These are phyloP conservation scores for Desmodesmus armatus DNA, from an alignment of 139 green algal genomes.

Conservation along the genomic window DNA sequence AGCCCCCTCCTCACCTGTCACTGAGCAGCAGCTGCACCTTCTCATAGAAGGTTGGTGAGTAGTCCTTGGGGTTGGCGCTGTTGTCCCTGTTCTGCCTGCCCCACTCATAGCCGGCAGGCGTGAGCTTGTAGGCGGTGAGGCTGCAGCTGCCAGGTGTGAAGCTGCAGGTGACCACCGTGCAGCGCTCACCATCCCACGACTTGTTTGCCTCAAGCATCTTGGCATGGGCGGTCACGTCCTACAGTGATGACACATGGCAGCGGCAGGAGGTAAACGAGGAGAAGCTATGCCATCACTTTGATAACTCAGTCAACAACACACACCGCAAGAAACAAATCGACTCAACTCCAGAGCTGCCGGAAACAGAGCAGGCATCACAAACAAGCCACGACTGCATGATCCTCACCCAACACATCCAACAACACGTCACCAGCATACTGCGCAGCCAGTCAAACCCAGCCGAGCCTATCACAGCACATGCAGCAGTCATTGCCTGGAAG, in stretches of 20 bases:
- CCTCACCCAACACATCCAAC: too few species aligned
- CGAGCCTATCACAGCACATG: too few species aligned
- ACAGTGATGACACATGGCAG: not conserved
- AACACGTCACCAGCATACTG: too few species aligned
- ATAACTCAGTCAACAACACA: too few species aligned
- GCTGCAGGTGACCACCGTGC: conserved; percentile 91
- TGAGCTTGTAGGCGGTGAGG: conserved; percentile 98
- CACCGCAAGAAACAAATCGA: too few species aligned
- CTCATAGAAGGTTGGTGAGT: conserved; percentile 95
- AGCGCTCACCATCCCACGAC: conserved; percentile 97
- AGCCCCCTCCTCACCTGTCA: conserved; percentile 98
- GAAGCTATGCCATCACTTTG: too few species aligned
- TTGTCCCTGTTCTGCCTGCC: conserved; percentile 90
- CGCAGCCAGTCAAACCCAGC: too few species aligned
- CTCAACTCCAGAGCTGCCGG: too few species aligned
- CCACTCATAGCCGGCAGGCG: conserved; percentile 93
- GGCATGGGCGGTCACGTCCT: conserved; percentile 94
- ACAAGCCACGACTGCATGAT: too few species aligned
- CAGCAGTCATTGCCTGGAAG: too few species aligned
- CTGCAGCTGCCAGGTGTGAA: conserved; percentile 97
- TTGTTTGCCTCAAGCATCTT: conserved; percentile 95
- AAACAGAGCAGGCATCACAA: too few species aligned
- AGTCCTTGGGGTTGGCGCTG: conserved; percentile 81
- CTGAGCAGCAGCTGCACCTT: conserved; percentile 98
- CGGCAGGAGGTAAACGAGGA: too few species aligned